Base-by-base conservation (phyloP, 805 yeast species). In the Komagataella pastoris region DNA sequence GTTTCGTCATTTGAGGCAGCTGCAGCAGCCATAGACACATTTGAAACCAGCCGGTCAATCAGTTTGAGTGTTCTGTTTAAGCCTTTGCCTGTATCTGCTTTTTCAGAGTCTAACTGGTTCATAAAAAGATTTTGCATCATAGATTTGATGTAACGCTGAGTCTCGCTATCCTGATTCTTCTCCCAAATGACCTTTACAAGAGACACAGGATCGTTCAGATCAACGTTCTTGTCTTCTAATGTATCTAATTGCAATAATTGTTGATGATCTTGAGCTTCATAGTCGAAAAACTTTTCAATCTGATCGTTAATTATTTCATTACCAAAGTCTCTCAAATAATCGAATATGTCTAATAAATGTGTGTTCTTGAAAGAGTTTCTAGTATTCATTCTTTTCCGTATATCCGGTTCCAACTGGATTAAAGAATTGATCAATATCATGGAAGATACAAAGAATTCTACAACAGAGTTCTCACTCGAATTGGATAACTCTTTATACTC, bases 161-260 rank as follows among this genome's bases (percentile, higher is more conserved):
- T 80, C 46, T 76, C 77, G 2, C 83, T 73, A 24, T 80, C 79
- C 53, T 71, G 72, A 6, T 87, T 73, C 21, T 76, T 75, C 17
- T 68, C 61, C 79, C 87, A 76, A 50, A 83, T 68, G 12, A 81
- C 77, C 46, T 71, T 66, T 1, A 86, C 75, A 49, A 87, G 68
- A 17, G 85, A 88, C 3, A 83, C 74, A 0, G 96, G 95, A 56
- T 86, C 80, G 55, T 80, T 79, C 64, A 85, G 76, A 57, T 82
- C 79, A 10, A 79, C 69, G 52, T 78, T 72, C 24, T 70, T 73
- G 49, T 68, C 59, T 49, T 62, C 57, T 64, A 55, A 70, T 61
- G 57, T 74, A 48, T 63, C 64, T 55, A 63, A 59, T 52, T 64
- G 66, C 61, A 60, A 68, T 61, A 66, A 59, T 52, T 65, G 79